Conservation (phyloP, 768 basidiomycete species). For the Trametes elegans region DNA sequence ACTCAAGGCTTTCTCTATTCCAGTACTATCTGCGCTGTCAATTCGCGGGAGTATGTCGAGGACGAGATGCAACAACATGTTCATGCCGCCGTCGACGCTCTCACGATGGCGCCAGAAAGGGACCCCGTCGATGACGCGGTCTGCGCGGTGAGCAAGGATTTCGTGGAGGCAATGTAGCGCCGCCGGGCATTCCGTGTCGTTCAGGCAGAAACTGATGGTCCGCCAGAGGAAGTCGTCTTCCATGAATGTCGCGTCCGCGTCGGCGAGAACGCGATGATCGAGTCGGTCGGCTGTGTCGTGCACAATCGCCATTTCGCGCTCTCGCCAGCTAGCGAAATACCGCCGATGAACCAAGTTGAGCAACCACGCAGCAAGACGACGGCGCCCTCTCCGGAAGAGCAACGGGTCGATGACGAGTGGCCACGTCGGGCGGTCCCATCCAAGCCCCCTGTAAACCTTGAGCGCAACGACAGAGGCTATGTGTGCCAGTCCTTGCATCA, state of each 20-base stretch:
- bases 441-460: not conserved
- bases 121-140: conserved; percentile 1
- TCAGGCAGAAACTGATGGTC: conserved; percentile 17
- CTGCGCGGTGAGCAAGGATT: conserved; percentile 16
- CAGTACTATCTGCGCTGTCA: not conserved
- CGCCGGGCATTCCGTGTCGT: conserved; percentile 2
- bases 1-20: conserved; percentile 1
- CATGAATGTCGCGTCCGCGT: conserved; percentile 20
- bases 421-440: conserved; percentile 5
- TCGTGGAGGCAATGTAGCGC: conserved; percentile 11
- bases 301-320: conserved; percentile 18
- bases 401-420: conserved; percentile 5
- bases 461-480: not conserved
- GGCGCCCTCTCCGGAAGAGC: conserved; percentile 1
- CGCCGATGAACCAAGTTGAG: conserved; percentile 5
- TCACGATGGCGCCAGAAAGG: conserved; percentile 17
- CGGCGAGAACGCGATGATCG: conserved; percentile 17
- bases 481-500: not conserved
- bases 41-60: conserved; percentile 12
- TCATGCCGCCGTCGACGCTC: conserved; percentile 5
- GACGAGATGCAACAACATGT: conserved; percentile 11
- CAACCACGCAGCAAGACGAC: conserved; percentile 7
- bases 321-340: conserved; percentile 14
- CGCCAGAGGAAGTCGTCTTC: conserved; percentile 20
- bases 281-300: not conserved